Evolutionary conservation across 2,329 filamentous ascomycete genomes (phyloP).

Genomic region (Atkinsonella hypoxylon): DNA sequence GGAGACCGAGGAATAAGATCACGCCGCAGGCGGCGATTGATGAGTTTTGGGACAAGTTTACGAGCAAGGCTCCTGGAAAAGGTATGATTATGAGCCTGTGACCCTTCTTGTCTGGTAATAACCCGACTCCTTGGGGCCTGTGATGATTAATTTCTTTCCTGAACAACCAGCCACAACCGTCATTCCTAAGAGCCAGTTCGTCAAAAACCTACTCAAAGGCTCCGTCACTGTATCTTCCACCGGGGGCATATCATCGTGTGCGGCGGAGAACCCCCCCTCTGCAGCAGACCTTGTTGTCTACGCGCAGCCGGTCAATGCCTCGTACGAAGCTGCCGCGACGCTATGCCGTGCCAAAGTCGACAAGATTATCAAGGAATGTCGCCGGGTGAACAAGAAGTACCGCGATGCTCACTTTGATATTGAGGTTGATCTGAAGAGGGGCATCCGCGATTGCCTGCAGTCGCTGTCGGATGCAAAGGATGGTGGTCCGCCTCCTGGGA

Average conservation of each 20-base stretch:
- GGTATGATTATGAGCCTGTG: slow-evolving; percentile 31
- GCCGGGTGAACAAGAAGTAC: slow-evolving; percentile 73
- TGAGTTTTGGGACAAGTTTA: slow-evolving; percentile 64
- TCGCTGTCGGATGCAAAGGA: slow-evolving; percentile 26
- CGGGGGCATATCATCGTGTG: slow-evolving; percentile 15
- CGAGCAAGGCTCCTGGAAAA: slow-evolving; percentile 58
- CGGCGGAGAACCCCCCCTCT: slow-evolving; percentile 27
- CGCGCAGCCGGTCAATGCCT: slow-evolving; percentile 35
- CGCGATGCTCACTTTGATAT: slow-evolving; percentile 80
- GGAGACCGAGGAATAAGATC: slow-evolving; percentile 31
- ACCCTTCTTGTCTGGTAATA: too few species aligned
- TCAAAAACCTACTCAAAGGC: slow-evolving; percentile 45
- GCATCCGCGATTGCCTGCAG: slow-evolving; percentile 37
- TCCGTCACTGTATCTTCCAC: not conserved
- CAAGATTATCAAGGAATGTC: slow-evolving; percentile 53
- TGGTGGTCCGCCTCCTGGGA: slow-evolving; percentile 12
- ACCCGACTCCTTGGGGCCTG: too few species aligned
- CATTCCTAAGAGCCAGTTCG: slow-evolving; percentile 56
- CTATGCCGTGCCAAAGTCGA: slow-evolving; percentile 55
- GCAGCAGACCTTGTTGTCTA: slow-evolving; percentile 22
- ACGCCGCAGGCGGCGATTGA: slow-evolving; percentile 57
- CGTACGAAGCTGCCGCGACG: slow-evolving; percentile 60
- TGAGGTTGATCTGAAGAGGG: slow-evolving; percentile 58
- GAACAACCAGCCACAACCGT: slow-evolving; percentile 48
- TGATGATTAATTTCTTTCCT: not conserved